Base-by-base conservation (phyloP, 2,329 filamentous ascomycete genomes). In the Xylariaceae sp. region DNA sequence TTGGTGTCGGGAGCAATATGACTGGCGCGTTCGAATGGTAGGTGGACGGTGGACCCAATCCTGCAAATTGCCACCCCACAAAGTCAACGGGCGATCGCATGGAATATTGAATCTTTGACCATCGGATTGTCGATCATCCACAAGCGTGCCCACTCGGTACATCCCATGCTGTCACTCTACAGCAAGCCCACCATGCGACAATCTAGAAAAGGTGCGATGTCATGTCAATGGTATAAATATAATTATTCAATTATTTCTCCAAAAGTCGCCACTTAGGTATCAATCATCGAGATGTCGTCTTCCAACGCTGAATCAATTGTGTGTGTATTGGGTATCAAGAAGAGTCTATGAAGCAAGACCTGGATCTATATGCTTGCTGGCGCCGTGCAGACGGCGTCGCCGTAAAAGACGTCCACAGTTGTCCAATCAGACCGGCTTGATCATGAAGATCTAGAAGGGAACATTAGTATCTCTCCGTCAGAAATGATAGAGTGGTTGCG, bases 361-460 rank as follows among this genome's bases (percentile, higher is more conserved):
- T 49, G 27, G 27, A 55, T 57, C 58, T 57, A 59, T 47, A 53
- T 55, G 50, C 47, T 58, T 47, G 54, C 56, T 50, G 42, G 47
- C 51, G 49, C 53, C 26, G 48, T 48, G 49, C 35, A 54, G 47
- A 53, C 39, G 42, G 19, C 19, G 19, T 19, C 39, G 32, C 29
- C 37, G 51, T 51, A 26, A 47, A 51, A 50, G 35, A 45, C 41
- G 43, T 12, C 42, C 35, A 45, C 50, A 19, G 19, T 19, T 53
- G 44, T 47, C 40, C 41, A 50, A 56, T 65, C 39, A 69, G 32
- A 70, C 66, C 29, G 67, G 64, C 50, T 70, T 70, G 7, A 70
- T 59, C 66, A 69, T 68, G 51, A 70, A 70, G 54, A 70, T 70
- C 67, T 70, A 46, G 7, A 40, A 2, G 5, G 19, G 19, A 19